Base-by-base conservation (phyloP, 495 filamentous ascomycete species). In the Viridothelium virens region DNA sequence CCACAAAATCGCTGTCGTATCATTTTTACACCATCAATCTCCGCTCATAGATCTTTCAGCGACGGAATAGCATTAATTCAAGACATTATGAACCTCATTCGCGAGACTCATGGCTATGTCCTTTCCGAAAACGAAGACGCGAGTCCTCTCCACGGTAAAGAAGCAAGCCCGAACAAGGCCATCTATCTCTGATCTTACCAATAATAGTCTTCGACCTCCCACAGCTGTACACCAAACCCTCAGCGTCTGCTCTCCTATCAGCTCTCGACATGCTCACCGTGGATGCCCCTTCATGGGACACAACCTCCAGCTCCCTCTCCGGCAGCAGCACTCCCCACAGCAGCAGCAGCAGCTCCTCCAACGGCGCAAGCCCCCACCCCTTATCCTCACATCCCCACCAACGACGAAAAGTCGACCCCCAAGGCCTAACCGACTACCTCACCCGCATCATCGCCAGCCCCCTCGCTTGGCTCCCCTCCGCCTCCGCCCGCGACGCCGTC, bases 401-500 rank as follows among this genome's bases (percentile, higher is more conserved):
- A 18, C 56, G 47, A 16, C 66, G 68, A 14, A 70, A 74, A 62
- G 67, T 77, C 46, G 70, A 71, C 38, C 73, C 71, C 10, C 72
- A 76, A 62, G 78, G 77, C 56, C 65, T 79, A 4, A 71, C 78
- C 25, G 56, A 66, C 34, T 96, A 94, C 73, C 79, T 97, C 9
- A 90, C 89, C 11, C 79, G 80, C 61, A 87, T 97, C 71, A 85
- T 97, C 70, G 82, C 87, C 34, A 93, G 85, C 69, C 77, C 81
- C 7, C 78, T 97, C 2, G 68, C 77, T 34, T 97, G 94, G 93
- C 79, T 97, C 10, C 74, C 84, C 2, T 82, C 84, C 37, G 89
- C 92, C 41, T 85, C 84, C 36, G 78, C 86, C 66, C 83, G 82
- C 63, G 93, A 96, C 72, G 76, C 79, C 10, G 78, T 97, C 14